Conservation (phyloP, 2,329 filamentous ascomycete species). For the Arthrobotrys conoides region DNA sequence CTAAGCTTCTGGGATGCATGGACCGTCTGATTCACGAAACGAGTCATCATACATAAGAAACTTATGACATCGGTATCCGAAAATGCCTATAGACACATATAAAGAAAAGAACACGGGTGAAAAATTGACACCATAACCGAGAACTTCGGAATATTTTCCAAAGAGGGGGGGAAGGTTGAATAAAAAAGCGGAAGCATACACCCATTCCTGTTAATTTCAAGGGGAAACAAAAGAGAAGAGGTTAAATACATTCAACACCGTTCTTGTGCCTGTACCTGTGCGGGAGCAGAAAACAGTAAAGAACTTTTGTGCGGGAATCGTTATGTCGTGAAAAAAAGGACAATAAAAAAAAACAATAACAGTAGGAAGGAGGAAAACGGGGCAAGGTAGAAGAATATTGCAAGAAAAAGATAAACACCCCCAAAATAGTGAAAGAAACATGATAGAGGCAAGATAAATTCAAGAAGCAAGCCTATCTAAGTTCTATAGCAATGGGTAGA, state of each 20-base stretch:
- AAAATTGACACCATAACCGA: conserved; percentile 32
- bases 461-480: background rate
- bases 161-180: conserved; percentile 1
- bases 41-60: conserved; percentile 9
- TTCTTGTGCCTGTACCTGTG: conserved; percentile 47
- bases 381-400: conserved; percentile 13
- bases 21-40: background rate
- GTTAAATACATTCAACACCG: conserved; percentile 60
- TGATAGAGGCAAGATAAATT: conserved; percentile 7
- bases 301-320: conserved; percentile 46
- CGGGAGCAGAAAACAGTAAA: conserved; percentile 51
- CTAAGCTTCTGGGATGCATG: background rate
- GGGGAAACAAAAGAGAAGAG: conserved; percentile 32
- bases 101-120: conserved; percentile 5
- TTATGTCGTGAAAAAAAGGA: conserved; percentile 25
- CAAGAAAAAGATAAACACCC: conserved; percentile 5
- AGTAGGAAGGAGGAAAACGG: conserved; percentile 7
- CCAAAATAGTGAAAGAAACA: conserved; percentile 22
- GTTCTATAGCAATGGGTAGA: background rate
- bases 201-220: conserved; percentile 33
- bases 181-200: conserved; percentile 28
- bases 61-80: conserved; percentile 22
- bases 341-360: background rate
- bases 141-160: conserved; percentile 16
- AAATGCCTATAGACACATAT: conserved; percentile 32